A percentile compares a stretch with the other conserved stretches of the same genome.
phyloP scores from a whole-genome alignment of 1,284 basidiomycete species.

The Heterobasidion parviporum region DNA sequence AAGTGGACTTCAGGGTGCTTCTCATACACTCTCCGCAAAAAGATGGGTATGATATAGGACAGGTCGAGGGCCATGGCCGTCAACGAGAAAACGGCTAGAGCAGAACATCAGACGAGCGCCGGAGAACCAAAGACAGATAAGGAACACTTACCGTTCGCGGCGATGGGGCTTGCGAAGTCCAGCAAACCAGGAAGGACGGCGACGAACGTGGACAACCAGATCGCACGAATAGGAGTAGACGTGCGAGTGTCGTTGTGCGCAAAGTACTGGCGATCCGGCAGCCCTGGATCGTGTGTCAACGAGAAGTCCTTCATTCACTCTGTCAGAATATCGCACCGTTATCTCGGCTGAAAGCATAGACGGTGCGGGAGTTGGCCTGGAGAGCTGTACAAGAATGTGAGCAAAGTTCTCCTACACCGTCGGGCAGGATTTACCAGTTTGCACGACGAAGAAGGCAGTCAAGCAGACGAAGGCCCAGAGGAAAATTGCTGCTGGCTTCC shows the following conservation, averaged over 20 bases:
- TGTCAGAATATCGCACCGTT: constrained; percentile 31
- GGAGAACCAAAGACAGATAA: not conserved
- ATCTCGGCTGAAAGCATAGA: constrained; percentile 89
- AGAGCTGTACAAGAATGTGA: constrained; percentile 35
- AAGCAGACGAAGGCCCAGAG: constrained; percentile 75
- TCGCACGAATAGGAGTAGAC: constrained; percentile 75
- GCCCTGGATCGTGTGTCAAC: constrained; percentile 29
- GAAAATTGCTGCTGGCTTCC: constrained; percentile 60
- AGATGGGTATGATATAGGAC: constrained; percentile 71
- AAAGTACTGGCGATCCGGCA: constrained; percentile 80
- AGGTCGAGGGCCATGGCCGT: constrained; percentile 68
- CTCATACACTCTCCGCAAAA: constrained; percentile 61
- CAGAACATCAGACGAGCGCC: not conserved
- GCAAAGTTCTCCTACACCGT: too few relatives aligned
- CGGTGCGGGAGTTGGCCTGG: constrained; percentile 81
- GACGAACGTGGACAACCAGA: constrained; percentile 70
- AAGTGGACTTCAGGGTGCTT: constrained; percentile 82
- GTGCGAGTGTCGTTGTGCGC: constrained; percentile 59
- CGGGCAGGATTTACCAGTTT: constrained; percentile 28
- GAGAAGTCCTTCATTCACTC: not conserved
- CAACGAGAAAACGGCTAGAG: constrained; percentile 70
- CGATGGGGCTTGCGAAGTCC: constrained; percentile 70
- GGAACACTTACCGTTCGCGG: constrained; percentile 46
- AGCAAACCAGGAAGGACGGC: constrained; percentile 68
- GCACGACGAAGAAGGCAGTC: constrained; percentile 79